Evolutionary conservation across 768 basidiomycete species (phyloP), one percentile per base, ranked within the genome.

Genomic region (Auricularia cornea): DNA sequence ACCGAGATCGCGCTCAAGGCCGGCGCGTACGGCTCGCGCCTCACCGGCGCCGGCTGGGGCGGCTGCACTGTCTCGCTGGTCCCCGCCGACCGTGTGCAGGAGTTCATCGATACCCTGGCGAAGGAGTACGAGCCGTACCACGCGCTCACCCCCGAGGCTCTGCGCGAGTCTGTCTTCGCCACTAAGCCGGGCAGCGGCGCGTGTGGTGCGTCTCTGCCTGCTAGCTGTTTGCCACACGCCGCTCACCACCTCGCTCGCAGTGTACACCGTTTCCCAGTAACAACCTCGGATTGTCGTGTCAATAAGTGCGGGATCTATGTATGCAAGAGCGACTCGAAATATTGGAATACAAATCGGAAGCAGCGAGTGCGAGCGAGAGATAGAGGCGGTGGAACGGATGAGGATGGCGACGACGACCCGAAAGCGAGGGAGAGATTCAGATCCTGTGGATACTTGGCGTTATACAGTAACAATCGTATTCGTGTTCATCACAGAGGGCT

Each of bases 31-130:
- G 94, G 93, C 5, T 87, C 86, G 67, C 82, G 93, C 29, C 77
- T 94, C n/a, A 95, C 94, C 23, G 91, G 90, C 31, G 92, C 92
- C 0, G 92, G 92, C 3, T 96, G 92, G 92, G 94, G 94, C 40
- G 93, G 93, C 4, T 94, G 92, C 69, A 89, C 89, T 0, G 88
- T 94, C 26, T 92, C 90, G 6, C 81, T 94, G 23, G 87, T 94
- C 18, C 80, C 83, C 6, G 87, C 88, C 69, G 73, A 76, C 23
- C 69, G 82, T 52, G 89, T 90, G 2, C 79, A 81, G 0, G 65
- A 68, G 8, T 94, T 95, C 72, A 86, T 93, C 54, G 70, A 75
- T 65, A 78, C 79, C 66, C 75, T 94, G 20, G 82, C 78, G 69
- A 75, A 75, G n/a, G 75, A 73, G 3, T 94, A 92, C 71, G 73